Evolutionary conservation across 1,139 yeast genomes (phyloP).

Genomic region (Kodamaea ohmeri): DNA sequence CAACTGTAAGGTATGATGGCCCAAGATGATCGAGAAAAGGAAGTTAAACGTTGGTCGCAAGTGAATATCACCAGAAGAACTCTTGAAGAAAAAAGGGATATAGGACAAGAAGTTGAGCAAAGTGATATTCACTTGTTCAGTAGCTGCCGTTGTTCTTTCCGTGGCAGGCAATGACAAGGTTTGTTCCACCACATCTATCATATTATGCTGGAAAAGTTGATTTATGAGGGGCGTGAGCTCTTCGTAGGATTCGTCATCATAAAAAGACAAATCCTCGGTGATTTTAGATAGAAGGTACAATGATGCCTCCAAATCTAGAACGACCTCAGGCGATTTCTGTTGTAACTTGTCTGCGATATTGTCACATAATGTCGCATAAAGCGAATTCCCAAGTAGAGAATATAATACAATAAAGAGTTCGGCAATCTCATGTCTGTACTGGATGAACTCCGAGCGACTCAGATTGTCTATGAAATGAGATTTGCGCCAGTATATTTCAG

Average conservation of each 20-base stretch:
- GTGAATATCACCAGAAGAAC: slow-evolving; percentile 33
- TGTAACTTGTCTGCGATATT: slow-evolving; percentile 11
- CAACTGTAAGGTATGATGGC: slow-evolving; percentile 13
- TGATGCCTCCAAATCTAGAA: slow-evolving; percentile 61
- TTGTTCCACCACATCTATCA: slow-evolving; percentile 23
- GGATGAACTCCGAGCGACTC: slow-evolving; percentile 48
- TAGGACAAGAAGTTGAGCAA: slow-evolving; percentile 53
- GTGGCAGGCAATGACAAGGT: slow-evolving; percentile 9
- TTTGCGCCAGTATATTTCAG: slow-evolving; percentile 63
- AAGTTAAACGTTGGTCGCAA: slow-evolving; percentile 52
- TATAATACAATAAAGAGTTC: slow-evolving; percentile 73
- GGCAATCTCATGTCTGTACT: slow-evolving; percentile 68
- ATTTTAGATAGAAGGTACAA: slow-evolving; percentile 59
- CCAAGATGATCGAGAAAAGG: slow-evolving; percentile 34
- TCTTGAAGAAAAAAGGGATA: slow-evolving; percentile 52
- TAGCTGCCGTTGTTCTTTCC: background rate
- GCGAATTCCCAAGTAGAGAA: slow-evolving; percentile 56
- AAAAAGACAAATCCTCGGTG: slow-evolving; percentile 48
- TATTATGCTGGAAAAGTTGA: slow-evolving; percentile 24
- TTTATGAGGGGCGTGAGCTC: slow-evolving; percentile 28
- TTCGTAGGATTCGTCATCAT: slow-evolving; percentile 32
- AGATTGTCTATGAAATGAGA: slow-evolving; percentile 28
- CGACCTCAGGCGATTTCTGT: slow-evolving; percentile 3
- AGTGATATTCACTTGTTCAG: slow-evolving; percentile 25
- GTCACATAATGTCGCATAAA: slow-evolving; percentile 31